Base-by-base conservation (phyloP, 257 asterid species). In the Linderniella brevidens region DNA sequence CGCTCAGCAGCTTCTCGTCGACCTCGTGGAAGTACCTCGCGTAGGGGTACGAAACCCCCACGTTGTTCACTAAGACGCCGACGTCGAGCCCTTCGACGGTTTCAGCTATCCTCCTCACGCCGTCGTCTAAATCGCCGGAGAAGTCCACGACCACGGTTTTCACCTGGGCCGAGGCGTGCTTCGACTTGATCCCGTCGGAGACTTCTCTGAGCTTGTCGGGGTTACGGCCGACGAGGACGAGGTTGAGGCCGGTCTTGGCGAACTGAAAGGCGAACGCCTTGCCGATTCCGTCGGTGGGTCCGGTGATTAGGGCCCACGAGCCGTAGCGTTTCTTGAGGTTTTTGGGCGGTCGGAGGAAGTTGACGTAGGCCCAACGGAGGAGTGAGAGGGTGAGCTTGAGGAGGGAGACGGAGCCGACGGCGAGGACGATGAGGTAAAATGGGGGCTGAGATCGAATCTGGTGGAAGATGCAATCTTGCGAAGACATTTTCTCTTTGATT, bases 281-380 rank as follows among this genome's bases (percentile, higher is more conserved):
- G 1, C 98, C 98, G 56, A 90, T 90, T 56, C 98, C 96, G 48
- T 90, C 98, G 41, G 98, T 90, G 8, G 98, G 87, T 5, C 96
- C 98, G 16, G 98, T 90, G 44, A 90, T 69, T 13, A 90, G 44
- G 4, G 98, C 96, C 98, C 98, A 90, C 0, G 96, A 78, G 13
- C 98, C 98, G 63, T 90, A 90, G 32, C 32, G 6, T 69, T 81
- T 90, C 71, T 77, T 78, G 58, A 90, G 93, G 64, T 85, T 78
- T 60, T 90, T 90, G 0, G 67, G 78, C 48, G 93, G 92, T 39
- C 98, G 71, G 59, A 84, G 63, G 76, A 90, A 84, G 61, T 69
- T 80, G 57, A 73, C 76, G 53, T 85, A 81, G 56, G 61, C 68
- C 85, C 90, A 90, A 17, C 45, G 76, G 55, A 85, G 76, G 11